Base-by-base conservation (phyloP, 2,329 filamentous ascomycete species). In the Malbranchea cinnamomea region DNA sequence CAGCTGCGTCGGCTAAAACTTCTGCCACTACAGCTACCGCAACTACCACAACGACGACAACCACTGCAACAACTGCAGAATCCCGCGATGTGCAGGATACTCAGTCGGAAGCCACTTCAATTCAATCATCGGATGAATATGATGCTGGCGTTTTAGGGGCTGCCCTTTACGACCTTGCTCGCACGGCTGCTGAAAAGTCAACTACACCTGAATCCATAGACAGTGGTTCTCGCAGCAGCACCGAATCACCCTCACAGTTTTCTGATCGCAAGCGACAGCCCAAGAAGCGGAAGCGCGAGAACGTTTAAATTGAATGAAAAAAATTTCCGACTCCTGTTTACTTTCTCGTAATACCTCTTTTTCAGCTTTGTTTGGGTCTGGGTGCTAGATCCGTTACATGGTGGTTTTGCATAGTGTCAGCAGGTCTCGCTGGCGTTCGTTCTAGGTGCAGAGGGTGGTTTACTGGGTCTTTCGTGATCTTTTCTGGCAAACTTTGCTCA, bases 21-120 rank as follows among this genome's bases (percentile, higher is more conserved):
- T 8, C 8, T n/a, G n/a, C n/a, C 8, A n/a, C n/a, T n/a, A n/a
- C 8, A 22, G n/a, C 20, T 22, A 8, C 8, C n/a, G 20, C 8
- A n/a, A 22, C n/a, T 22, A 8, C 8, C 20, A 22, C 20, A 22
- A n/a, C 8, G 8, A 22, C n/a, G n/a, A n/a, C n/a, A n/a, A 80
- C 94, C 41, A 76, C 91, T 48, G 87, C 95, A 78, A 81, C 82
- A 47, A 69, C 94, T 28, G 67, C 91, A 28, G 81, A 87, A 41
- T 70, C 78, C 32, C 68, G 68, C 24, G 8, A n/a, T 11, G 7
- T 31, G 9, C 17, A 15, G 50, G 55, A 10, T 50, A 52, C 4
- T 43, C 54, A 9, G 51, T 5, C 40, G 42, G 14, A 52, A 40
- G n/a, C n/a, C n/a, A n/a, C n/a, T n/a, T n/a, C n/a, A n/a, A n/a